phyloP scores from a whole-genome alignment of 2,329 filamentous ascomycete genomes.

The Penicillium digitatum region DNA sequence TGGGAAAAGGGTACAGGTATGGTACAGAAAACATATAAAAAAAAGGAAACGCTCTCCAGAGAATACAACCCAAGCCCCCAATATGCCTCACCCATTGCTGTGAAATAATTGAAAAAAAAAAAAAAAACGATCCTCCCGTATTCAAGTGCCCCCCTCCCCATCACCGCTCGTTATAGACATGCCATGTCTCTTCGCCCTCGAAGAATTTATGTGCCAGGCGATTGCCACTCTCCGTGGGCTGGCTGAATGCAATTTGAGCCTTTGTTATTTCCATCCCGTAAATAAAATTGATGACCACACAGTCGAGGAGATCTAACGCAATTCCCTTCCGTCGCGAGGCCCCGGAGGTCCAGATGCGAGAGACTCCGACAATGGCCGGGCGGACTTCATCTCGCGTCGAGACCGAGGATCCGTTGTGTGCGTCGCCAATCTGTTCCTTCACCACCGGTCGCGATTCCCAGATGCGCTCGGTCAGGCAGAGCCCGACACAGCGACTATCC shows the following conservation, averaged over 20 bases:
- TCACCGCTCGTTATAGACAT: slow-evolving; percentile 53
- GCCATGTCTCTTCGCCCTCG: slow-evolving; percentile 54
- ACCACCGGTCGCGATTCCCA: slow-evolving; percentile 52
- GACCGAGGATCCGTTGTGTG: slow-evolving; percentile 41
- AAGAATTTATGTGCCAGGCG: slow-evolving; percentile 57
- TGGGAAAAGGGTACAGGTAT: slow-evolving; percentile 2
- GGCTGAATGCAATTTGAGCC: slow-evolving; percentile 59
- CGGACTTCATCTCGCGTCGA: slow-evolving; percentile 43
- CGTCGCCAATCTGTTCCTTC: slow-evolving; percentile 18
- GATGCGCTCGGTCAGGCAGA: slow-evolving; percentile 60
- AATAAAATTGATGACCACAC: slow-evolving; percentile 53
- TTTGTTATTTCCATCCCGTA: slow-evolving; percentile 55
- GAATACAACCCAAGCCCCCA: neutral
- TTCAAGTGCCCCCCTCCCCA: slow-evolving; percentile 6
- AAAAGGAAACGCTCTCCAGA: neutral
- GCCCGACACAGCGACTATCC: slow-evolving; percentile 58
- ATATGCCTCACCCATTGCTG: slow-evolving; percentile 2
- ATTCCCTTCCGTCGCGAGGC: slow-evolving; percentile 55
- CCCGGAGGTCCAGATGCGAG: slow-evolving; percentile 62
- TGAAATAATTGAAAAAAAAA: neutral
- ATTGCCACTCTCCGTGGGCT: slow-evolving; percentile 61
- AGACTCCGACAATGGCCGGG: slow-evolving; percentile 57
- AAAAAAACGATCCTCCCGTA: slow-evolving; percentile 1
- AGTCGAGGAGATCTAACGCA: slow-evolving; percentile 55
- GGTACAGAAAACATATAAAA: slow-evolving; percentile 3